Conservation (phyloP, 768 basidiomycete species). For the Russula ochroleuca region DNA sequence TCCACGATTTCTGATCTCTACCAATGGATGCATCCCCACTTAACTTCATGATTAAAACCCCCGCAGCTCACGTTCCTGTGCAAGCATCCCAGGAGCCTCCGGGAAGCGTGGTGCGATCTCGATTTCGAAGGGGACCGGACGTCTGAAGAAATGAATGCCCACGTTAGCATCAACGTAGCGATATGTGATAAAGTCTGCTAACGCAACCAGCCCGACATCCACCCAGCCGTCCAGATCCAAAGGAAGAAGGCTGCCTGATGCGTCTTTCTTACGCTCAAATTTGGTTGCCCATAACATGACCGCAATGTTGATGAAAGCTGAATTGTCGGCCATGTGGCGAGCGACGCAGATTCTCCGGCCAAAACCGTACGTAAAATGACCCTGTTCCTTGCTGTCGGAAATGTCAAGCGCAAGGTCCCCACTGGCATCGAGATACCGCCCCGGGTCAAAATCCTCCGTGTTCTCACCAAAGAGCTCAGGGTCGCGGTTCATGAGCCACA, state of each 20-base stretch:
- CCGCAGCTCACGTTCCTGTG: constrained; percentile 1
- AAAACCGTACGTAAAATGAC: constrained; percentile 27
- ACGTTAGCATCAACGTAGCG: neutral
- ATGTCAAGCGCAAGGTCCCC: constrained; percentile 19
- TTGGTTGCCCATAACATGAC: constrained; percentile 30
- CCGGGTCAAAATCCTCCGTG: constrained; percentile 28
- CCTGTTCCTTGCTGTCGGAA: constrained; percentile 31
- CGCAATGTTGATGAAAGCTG: constrained; percentile 35
- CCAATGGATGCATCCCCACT: neutral
- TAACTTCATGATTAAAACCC: no score
- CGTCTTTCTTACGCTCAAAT: constrained; percentile 16
- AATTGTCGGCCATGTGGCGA: constrained; percentile 27
- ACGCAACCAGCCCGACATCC: constrained; percentile 5
- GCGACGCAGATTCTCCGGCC: constrained; percentile 26
- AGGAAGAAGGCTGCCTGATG: neutral
- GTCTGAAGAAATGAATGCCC: neutral
- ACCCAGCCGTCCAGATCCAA: constrained; percentile 4
- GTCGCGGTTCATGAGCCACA: constrained; percentile 30
- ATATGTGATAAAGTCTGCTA: neutral
- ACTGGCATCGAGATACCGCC: constrained; percentile 29
- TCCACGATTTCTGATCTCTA: neutral
- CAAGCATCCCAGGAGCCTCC: neutral
- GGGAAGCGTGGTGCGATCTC: neutral
- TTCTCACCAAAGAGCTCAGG: constrained; percentile 31
- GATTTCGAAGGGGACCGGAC: neutral